Evolutionary conservation across 768 basidiomycete species (phyloP), one percentile per base, ranked within the genome.

Genomic region (Termitomyces sp.): DNA sequence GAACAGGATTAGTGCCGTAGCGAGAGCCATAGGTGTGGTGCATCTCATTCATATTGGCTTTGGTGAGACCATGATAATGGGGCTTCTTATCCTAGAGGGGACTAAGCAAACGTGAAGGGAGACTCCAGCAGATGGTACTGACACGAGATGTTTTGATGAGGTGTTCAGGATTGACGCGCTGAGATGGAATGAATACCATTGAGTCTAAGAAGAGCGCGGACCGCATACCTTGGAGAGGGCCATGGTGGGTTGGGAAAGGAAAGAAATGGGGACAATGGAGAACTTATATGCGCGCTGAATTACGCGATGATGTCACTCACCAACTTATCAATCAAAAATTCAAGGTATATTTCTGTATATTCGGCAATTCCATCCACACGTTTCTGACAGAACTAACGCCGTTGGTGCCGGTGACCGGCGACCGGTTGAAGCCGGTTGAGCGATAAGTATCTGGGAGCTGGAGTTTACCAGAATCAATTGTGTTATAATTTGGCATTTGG

Each of bases 161-260:
- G 50, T 75, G 72, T 55, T 88, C 87, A 1, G 89, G 72, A 70
- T 91, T 83, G 65, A 93, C 74, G 63, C 86, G 87, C 87, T 88
- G 32, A 53, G 47, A 33, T 61, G 49, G 14, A 52, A 45, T 34
- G 54, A 58, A 32, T 14, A n/a, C 5, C 51, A 22, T 37, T 26
- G 37, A n/a, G 44, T 39, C 36, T 55, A 6, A 12, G 45, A 32
- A 3, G 39, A 37, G 34, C 37, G 53, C 30, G 12, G 9, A 13
- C 16, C 33, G 18, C 27, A 30, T 60, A 82, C 84, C 74, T 85
- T 87, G 56, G 85, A 82, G 63, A 88, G 83, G 56, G 82, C 71
- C 87, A 88, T 88, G 60, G 58, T 68, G 53, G n/a, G 59, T 54
- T 50, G 51, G 55, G 47, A 55, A 46, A 24, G 30, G 18, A 53